Percentiles rank a stretch among this genome's conserved stretches.
These are phyloP conservation scores for Harringtonia aguacate DNA, from an alignment of 2,329 filamentous ascomycete genomes.

Conservation along the genomic window DNA sequence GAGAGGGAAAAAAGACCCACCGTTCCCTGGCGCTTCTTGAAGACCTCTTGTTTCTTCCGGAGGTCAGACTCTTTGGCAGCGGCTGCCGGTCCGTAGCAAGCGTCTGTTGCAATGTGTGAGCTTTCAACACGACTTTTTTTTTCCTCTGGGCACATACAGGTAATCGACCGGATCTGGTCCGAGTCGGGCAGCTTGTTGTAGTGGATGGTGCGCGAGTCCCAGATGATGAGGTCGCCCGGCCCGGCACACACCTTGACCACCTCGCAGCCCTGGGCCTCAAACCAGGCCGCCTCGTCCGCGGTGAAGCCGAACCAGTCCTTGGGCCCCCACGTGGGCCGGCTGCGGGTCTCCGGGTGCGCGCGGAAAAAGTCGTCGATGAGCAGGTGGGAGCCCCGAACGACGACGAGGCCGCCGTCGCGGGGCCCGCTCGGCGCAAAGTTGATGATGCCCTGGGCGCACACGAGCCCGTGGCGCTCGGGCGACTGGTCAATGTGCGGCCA, in stretches of 20 bases:
- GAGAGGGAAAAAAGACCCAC: too few relatives aligned
- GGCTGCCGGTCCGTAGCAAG: too few relatives aligned
- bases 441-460: slow-evolving; percentile 19
- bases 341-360: not conserved
- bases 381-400: slow-evolving; percentile 19
- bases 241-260: slow-evolving; percentile 6
- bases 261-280: slow-evolving; percentile 1
- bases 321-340: not conserved
- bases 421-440: slow-evolving; percentile 22
- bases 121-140: too few relatives aligned
- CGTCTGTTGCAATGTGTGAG: too few relatives aligned
- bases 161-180: slow-evolving; percentile 18
- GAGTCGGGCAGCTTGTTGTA: slow-evolving; percentile 21
- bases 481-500: slow-evolving; percentile 26
- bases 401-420: slow-evolving; percentile 24
- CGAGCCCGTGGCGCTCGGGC: slow-evolving; percentile 14
- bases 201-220: slow-evolving; percentile 26
- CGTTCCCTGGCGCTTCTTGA: too few relatives aligned
- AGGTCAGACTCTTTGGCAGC: too few relatives aligned
- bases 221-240: slow-evolving; percentile 15
- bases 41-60: too few relatives aligned
- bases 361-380: slow-evolving; percentile 1
- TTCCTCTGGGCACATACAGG: too few relatives aligned
- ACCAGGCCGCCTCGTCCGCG: not conserved
- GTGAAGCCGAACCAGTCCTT: slow-evolving; percentile 1